A percentile compares a stretch with the other conserved stretches of the same genome.
These are phyloP conservation scores for Penicillium parvum DNA, from an alignment of 495 filamentous ascomycete genomes.

Conservation along the genomic window DNA sequence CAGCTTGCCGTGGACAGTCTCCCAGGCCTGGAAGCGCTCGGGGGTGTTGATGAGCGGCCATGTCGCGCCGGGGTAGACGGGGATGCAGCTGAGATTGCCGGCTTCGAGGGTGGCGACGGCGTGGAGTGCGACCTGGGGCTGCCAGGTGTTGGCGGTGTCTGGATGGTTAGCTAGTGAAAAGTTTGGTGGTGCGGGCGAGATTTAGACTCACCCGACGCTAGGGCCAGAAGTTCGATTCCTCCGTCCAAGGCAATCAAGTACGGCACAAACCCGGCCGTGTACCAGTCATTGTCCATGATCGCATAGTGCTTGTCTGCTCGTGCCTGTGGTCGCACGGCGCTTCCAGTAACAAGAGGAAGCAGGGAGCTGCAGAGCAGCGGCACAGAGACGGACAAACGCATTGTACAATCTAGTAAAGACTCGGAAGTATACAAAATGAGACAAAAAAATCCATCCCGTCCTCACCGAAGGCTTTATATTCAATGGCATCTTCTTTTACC, in stretches of 20 bases:
- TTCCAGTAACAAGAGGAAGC: constrained; percentile 11
- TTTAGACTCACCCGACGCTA: constrained; percentile 25
- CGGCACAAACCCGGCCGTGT: constrained; percentile 27
- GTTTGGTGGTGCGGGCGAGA: neutral
- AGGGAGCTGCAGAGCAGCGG: constrained; percentile 16
- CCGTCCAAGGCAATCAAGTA: constrained; percentile 29
- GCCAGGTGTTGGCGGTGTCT: constrained; percentile 34
- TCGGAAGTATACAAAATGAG: neutral
- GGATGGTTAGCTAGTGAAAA: neutral
- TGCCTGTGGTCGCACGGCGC: constrained; percentile 5
- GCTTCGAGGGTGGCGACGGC: constrained; percentile 29
- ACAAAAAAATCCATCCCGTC: neutral
- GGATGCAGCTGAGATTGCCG: constrained; percentile 31
- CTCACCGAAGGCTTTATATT: constrained; percentile 16
- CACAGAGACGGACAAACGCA: constrained; percentile 15
- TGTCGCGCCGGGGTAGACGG: constrained; percentile 29
- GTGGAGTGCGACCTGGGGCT: constrained; percentile 27
- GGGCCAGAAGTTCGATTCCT: constrained; percentile 25
- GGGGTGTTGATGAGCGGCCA: constrained; percentile 33
- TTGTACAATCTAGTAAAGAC: neutral
- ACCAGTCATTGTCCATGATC: constrained; percentile 37
- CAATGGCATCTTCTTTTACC: constrained; percentile 5
- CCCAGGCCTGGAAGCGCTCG: constrained; percentile 28
- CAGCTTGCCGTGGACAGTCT: constrained; percentile 30
- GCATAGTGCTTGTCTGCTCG: constrained; percentile 20